Evolutionary conservation across 768 basidiomycete genomes (phyloP).

Genomic region (Gelatoporia subvermispora): DNA sequence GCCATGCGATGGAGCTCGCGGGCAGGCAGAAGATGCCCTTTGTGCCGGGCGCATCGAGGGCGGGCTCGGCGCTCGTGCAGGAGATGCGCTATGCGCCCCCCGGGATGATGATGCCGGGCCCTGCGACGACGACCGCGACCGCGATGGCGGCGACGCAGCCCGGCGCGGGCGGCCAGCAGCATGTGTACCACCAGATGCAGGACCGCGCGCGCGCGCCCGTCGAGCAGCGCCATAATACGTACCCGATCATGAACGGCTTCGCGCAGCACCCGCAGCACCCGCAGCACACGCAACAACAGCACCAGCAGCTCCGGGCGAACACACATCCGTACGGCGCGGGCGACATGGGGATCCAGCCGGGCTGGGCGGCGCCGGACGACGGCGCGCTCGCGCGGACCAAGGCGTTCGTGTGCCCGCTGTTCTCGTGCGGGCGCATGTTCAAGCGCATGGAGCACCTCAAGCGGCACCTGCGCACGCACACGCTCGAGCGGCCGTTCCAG

Average conservation of each 20-base stretch:
- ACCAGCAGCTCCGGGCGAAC: slow-evolving; percentile 11
- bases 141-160: slow-evolving; percentile 2
- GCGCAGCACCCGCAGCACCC: slow-evolving; percentile 10
- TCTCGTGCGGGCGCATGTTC: slow-evolving; percentile 80
- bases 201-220: slow-evolving; percentile 11
- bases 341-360: background rate
- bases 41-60: background rate
- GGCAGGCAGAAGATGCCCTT: background rate
- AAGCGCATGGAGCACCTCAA: slow-evolving; percentile 91
- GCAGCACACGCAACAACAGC: slow-evolving; percentile 17
- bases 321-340: slow-evolving; percentile 15
- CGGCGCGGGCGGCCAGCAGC: slow-evolving; percentile 3
- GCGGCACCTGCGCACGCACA: slow-evolving; percentile 84
- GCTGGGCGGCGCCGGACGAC: slow-evolving; percentile 1
- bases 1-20: slow-evolving; percentile 20
- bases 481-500: slow-evolving; percentile 79
- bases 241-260: slow-evolving; percentile 13
- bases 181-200: slow-evolving; percentile 4
- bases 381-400: slow-evolving; percentile 29
- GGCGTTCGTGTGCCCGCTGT: slow-evolving; percentile 78
- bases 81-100: background rate
- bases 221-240: slow-evolving; percentile 19
- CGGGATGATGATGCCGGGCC: slow-evolving; percentile 3
- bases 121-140: background rate
- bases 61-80: too few species aligned